Percentiles rank a stretch among this genome's conserved stretches.
phyloP scores from a whole-genome alignment of 106 monocot genomes.

The Dendrobium officinale region DNA sequence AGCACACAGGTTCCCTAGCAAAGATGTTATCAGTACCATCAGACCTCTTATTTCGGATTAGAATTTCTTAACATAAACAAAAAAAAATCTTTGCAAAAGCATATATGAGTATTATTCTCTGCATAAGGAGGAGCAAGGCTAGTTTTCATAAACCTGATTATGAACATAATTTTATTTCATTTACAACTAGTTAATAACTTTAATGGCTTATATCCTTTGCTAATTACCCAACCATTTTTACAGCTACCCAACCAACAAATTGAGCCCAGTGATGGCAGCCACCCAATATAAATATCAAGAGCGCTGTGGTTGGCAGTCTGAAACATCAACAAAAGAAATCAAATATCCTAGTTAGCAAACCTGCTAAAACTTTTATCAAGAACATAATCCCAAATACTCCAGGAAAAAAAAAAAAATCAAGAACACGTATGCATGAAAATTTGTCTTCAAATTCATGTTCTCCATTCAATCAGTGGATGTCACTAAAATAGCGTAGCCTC shows the following conservation, averaged over 20 bases:
- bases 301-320: too few species aligned
- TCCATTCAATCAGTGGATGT: background rate
- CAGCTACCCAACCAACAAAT: background rate
- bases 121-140: too few species aligned
- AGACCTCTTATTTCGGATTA: too few species aligned
- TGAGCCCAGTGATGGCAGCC: background rate
- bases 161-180: too few species aligned
- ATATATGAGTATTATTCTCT: background rate
- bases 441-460: background rate
- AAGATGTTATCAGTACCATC: too few species aligned
- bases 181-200: background rate
- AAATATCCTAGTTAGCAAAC: background rate
- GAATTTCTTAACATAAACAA: background rate
- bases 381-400: background rate
- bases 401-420: background rate
- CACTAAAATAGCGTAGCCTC: background rate
- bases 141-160: too few species aligned
- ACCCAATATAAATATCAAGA: background rate
- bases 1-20: too few species aligned
- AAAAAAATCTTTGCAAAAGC: background rate
- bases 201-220: background rate
- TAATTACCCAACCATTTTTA: background rate
- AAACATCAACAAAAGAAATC: background rate
- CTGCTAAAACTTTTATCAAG: background rate
- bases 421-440: background rate